These are phyloP conservation scores for Rhynchospora tenuis DNA, from an alignment of 176 grass and related monocot species.

Conservation along the genomic window DNA sequence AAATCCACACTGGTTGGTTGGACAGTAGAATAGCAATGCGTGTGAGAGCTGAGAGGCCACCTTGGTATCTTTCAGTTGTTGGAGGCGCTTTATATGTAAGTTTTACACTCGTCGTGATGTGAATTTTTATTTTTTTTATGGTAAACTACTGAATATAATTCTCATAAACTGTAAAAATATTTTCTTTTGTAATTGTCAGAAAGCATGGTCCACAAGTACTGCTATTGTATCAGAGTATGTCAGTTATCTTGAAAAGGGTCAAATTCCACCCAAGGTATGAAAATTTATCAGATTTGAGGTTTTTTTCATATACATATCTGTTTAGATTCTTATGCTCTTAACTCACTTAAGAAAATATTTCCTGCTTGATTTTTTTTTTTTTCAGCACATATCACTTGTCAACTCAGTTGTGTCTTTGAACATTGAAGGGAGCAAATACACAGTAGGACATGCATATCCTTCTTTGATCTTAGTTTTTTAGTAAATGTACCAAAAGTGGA, in stretches of 20 bases:
- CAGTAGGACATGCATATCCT: slow-evolving; percentile 46
- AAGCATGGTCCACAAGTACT: slow-evolving; percentile 91
- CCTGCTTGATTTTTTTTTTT: slow-evolving; percentile 29
- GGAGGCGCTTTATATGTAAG: slow-evolving; percentile 92
- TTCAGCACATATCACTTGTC: slow-evolving; percentile 99
- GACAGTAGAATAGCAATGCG: slow-evolving; percentile 99
- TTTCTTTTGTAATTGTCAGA: slow-evolving; percentile 49
- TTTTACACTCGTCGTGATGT: not conserved
- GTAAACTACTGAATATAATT: slow-evolving; percentile 1
- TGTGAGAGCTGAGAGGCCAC: slow-evolving; percentile 96
- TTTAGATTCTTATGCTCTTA: slow-evolving; percentile 30
- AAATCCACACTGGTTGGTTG: slow-evolving; percentile 96
- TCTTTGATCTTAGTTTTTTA: slow-evolving; percentile 26
- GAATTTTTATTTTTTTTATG: not conserved
- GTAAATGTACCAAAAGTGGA: not conserved
- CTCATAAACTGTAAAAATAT: slow-evolving; percentile 19
- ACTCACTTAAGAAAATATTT: not conserved
- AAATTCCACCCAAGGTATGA: slow-evolving; percentile 94
- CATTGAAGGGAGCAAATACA: slow-evolving; percentile 98
- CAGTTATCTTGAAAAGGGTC: slow-evolving; percentile 96
- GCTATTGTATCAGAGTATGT: slow-evolving; percentile 78
- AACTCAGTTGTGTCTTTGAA: slow-evolving; percentile 89
- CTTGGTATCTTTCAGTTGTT: slow-evolving; percentile 99
- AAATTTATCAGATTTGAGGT: slow-evolving; percentile 19
- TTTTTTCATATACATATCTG: slow-evolving; percentile 19